A percentile compares a stretch with the other conserved stretches of the same genome.
Conservation (phyloP, 495 filamentous ascomycete species). For the Penicillium fimorum region DNA sequence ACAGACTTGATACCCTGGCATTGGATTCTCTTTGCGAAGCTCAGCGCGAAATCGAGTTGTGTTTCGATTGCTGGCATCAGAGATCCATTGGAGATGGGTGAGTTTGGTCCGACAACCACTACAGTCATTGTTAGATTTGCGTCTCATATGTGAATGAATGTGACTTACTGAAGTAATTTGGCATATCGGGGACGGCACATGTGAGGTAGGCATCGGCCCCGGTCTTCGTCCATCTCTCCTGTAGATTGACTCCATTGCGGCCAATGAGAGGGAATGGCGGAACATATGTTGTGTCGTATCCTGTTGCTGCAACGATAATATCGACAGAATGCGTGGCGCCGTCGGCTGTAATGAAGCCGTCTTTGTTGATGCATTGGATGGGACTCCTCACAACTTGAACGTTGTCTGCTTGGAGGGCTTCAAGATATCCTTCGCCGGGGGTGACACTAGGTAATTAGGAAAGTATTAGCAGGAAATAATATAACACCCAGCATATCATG, state of each 20-base stretch:
- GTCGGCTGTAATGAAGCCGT: constrained; percentile 39
- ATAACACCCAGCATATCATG: too few species aligned
- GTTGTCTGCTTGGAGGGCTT: constrained; percentile 40
- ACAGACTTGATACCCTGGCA: constrained; percentile 11
- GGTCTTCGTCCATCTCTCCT: not conserved
- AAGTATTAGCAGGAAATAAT: too few species aligned
- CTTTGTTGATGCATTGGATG: constrained; percentile 32
- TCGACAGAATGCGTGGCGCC: constrained; percentile 35
- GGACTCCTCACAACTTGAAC: constrained; percentile 29
- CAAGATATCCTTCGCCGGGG: constrained; percentile 38
- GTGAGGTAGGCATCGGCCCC: not conserved
- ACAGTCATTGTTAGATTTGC: not conserved
- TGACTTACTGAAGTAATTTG: not conserved
- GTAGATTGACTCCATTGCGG: constrained; percentile 38
- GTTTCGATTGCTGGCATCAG: not conserved
- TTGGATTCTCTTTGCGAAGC: constrained; percentile 6
- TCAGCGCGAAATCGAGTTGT: not conserved
- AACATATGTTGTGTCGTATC: constrained; percentile 47
- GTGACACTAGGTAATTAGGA: constrained; percentile 30
- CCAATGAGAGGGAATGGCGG: constrained; percentile 48
- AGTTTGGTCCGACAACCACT: not conserved
- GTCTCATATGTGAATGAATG: not conserved
- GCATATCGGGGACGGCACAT: constrained; percentile 20
- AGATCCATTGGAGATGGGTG: not conserved
- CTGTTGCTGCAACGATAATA: constrained; percentile 35